Evolutionary conservation across 1,284 basidiomycete genomes (phyloP), one percentile per base, ranked within the genome.

Genomic region (Ganoderma leucocontextum): DNA sequence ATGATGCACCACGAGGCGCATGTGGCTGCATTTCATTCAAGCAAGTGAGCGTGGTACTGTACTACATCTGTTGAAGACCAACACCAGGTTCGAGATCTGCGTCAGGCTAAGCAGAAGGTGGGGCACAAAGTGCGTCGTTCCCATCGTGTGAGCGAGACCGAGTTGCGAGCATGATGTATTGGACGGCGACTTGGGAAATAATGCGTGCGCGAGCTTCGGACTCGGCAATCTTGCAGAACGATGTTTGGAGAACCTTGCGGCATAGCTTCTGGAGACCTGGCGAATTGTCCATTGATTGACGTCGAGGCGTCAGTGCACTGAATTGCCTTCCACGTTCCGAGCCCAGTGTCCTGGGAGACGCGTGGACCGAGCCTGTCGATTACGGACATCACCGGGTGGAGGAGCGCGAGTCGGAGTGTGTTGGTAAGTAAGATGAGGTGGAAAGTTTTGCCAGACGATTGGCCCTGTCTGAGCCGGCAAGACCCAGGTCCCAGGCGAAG

Each of bases 251-350:
- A 70, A 68, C 60, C 67, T 66, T 41, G 68, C 60, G 64, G 71
- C 71, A 69, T 70, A 60, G 69, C 67, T 70, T 72, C 66, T 72
- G 64, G 71, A 36, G 47, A 57, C 55, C 52, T 59, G 52, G 60
- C 7, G 36, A 25, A 19, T 44, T 66, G 63, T 47, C 64, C 55
- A 64, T 39, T 69, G 72, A 70, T 73, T 73, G 72, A 69, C 72
- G 67, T 72, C 69, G 58, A 60, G 67, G 64, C 65, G 47, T 64
- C 66, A 59, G 59, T 59, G 65, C 33, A 64, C 49, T 67, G 52
- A 68, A 64, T 70, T 65, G 65, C 62, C 60, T 62, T 60, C 22
- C 38, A 38, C 58, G 38, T 65, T 47, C 49, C 61, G 49, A 63
- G 44, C 57, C 47, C 59, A 60, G 10, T 42, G 36, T 25, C 29